phyloP scores from a whole-genome alignment of 2,329 filamentous ascomycete species.

The Colletotrichum tabaci region DNA sequence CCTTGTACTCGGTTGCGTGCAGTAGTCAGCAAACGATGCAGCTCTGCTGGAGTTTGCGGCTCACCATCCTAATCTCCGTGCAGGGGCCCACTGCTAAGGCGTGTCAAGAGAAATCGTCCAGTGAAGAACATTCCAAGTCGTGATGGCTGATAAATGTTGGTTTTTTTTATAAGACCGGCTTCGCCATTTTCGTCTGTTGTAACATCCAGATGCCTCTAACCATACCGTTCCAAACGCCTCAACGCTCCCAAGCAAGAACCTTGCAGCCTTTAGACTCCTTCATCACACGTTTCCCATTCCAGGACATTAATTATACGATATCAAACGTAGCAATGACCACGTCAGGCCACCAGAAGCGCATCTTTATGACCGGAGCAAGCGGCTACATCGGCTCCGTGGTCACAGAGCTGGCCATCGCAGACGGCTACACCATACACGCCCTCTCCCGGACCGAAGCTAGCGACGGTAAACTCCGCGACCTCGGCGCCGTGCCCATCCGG shows the following conservation, averaged over 20 bases:
- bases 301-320: not conserved
- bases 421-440: constrained; percentile 58
- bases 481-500: constrained; percentile 57
- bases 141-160: not conserved
- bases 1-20: not conserved
- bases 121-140: not conserved
- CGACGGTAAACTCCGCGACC: constrained; percentile 53
- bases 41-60: not conserved
- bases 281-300: not conserved
- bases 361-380: constrained; percentile 58
- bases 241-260: not conserved
- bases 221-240: too few species aligned
- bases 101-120: too few species aligned
- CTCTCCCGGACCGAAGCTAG: constrained; percentile 43
- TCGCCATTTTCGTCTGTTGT: not conserved
- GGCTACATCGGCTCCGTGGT: constrained; percentile 58
- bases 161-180: not conserved
- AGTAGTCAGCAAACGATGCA: not conserved
- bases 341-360: not conserved
- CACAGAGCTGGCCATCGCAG: constrained; percentile 52
- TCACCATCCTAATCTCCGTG: not conserved
- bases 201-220: too few species aligned
- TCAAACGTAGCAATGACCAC: not conserved
- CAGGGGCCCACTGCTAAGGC: not conserved
- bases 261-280: not conserved